Conservation (phyloP, 2,329 filamentous ascomycete genomes). For the Pleomassaria siparia region DNA sequence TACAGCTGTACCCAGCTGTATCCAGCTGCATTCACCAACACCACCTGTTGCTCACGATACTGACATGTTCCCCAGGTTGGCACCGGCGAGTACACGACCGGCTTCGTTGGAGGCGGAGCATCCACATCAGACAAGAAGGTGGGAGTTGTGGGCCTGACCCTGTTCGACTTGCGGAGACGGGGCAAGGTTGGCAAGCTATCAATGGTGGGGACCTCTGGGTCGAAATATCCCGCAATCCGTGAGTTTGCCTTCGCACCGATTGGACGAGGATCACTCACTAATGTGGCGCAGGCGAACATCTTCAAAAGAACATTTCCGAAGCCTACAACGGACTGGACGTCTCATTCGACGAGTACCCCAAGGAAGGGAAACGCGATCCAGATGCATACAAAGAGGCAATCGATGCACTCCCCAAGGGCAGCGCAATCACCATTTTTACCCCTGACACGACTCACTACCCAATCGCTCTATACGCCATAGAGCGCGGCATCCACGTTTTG, state of each 20-base stretch:
- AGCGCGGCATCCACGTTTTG: constrained; percentile 84
- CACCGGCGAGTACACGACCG: constrained; percentile 95
- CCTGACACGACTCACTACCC: constrained; percentile 91
- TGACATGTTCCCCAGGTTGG: constrained; percentile 61
- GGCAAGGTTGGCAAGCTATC: constrained; percentile 83
- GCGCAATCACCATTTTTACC: constrained; percentile 94
- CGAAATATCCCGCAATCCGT: constrained; percentile 91
- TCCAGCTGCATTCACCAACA: no score
- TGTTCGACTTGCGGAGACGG: constrained; percentile 84
- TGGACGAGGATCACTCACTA: constrained; percentile 13
- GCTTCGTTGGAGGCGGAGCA: constrained; percentile 80
- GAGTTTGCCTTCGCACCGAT: constrained; percentile 46
- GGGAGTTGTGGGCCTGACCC: constrained; percentile 84
- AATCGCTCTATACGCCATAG: constrained; percentile 89
- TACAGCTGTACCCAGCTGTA: constrained; percentile 7
- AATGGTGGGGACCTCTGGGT: constrained; percentile 88
- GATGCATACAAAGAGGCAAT: constrained; percentile 88
- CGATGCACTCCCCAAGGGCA: constrained; percentile 76
- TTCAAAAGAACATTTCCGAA: constrained; percentile 82
- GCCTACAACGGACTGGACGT: constrained; percentile 89
- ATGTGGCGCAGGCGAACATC: constrained; percentile 66
- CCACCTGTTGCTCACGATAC: constrained; percentile 6
- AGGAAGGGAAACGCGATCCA: constrained; percentile 71
- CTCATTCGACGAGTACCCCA: constrained; percentile 79
- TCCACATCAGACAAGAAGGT: constrained; percentile 95